Conservation (phyloP, 495 filamentous ascomycete genomes). For the Aspergillus sclerotiicarbonarius region DNA sequence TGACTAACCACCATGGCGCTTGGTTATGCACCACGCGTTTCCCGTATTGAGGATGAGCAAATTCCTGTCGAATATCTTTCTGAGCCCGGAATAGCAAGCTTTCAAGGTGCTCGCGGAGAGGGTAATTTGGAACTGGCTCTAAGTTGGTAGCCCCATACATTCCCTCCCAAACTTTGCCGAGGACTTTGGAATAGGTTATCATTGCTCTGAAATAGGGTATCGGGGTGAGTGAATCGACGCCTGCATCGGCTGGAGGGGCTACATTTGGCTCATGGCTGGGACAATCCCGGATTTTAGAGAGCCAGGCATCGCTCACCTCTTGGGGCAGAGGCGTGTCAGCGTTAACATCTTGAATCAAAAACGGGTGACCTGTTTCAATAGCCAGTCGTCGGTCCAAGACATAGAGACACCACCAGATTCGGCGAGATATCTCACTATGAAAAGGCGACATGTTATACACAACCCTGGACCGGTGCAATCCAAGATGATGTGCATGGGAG, state of each 20-base stretch:
- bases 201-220: conserved; percentile 25
- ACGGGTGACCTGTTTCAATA: conserved; percentile 28
- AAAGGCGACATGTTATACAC: conserved; percentile 16
- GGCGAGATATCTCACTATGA: conserved; percentile 21
- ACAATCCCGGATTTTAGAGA: conserved; percentile 6
- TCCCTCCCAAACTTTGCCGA: conserved; percentile 30
- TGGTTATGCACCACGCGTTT: not conserved
- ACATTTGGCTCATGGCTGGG: not conserved
- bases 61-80: conserved; percentile 16
- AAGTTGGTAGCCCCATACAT: conserved; percentile 22
- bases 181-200: conserved; percentile 22
- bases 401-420: conserved; percentile 30
- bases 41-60: conserved; percentile 13
- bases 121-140: conserved; percentile 1
- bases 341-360: conserved; percentile 27
- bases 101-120: conserved; percentile 24
- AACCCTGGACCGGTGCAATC: conserved; percentile 22
- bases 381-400: conserved; percentile 26
- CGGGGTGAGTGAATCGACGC: conserved; percentile 1
- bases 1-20: conserved; percentile 22
- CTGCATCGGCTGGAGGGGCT: not conserved
- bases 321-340: conserved; percentile 23
- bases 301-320: conserved; percentile 22
- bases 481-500: conserved; percentile 28
- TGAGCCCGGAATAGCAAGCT: conserved; percentile 23